phyloP scores from a whole-genome alignment of 1,284 basidiomycete genomes.

The Binderoboletus segoi region DNA sequence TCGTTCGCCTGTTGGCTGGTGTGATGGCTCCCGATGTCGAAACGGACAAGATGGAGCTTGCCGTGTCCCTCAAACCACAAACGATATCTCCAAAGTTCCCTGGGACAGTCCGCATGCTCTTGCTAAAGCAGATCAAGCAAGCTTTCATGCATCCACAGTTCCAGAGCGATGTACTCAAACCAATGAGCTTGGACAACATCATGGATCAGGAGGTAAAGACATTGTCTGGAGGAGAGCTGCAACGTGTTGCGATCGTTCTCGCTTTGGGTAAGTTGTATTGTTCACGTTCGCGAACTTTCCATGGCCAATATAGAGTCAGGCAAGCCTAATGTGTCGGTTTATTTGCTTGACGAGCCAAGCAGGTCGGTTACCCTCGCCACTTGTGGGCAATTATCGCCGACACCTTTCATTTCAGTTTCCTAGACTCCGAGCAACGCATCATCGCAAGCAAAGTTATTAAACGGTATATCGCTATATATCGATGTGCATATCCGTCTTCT shows the following conservation, averaged over 20 bases:
- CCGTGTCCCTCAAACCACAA: constrained; percentile 94
- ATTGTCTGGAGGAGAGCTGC: constrained; percentile 94
- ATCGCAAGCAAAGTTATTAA: constrained; percentile 97
- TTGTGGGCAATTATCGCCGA: constrained; percentile 4
- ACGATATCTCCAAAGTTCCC: constrained; percentile 95
- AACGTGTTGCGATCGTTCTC: constrained; percentile 92
- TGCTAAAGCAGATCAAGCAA: constrained; percentile 91
- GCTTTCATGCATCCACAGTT: constrained; percentile 98
- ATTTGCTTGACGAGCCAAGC: constrained; percentile 86
- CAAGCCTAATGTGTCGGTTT: constrained; percentile 81
- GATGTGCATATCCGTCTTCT: constrained; percentile 1
- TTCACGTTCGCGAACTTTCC: not conserved
- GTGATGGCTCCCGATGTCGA: constrained; percentile 79
- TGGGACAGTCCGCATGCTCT: constrained; percentile 88
- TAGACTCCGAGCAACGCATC: constrained; percentile 98
- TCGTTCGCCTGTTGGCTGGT: constrained; percentile 91
- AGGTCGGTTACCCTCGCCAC: constrained; percentile 41
- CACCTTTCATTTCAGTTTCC: constrained; percentile 60
- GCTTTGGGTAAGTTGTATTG: constrained; percentile 61
- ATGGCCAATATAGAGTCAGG: constrained; percentile 41
- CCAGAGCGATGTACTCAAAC: constrained; percentile 95
- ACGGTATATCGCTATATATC: constrained; percentile 49
- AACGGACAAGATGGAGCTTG: constrained; percentile 75
- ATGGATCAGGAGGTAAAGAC: constrained; percentile 98
- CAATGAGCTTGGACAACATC: constrained; percentile 90